Evolutionary conservation across 2,329 filamentous ascomycete species (phyloP).

Genomic region (Xylariaceae sp.): DNA sequence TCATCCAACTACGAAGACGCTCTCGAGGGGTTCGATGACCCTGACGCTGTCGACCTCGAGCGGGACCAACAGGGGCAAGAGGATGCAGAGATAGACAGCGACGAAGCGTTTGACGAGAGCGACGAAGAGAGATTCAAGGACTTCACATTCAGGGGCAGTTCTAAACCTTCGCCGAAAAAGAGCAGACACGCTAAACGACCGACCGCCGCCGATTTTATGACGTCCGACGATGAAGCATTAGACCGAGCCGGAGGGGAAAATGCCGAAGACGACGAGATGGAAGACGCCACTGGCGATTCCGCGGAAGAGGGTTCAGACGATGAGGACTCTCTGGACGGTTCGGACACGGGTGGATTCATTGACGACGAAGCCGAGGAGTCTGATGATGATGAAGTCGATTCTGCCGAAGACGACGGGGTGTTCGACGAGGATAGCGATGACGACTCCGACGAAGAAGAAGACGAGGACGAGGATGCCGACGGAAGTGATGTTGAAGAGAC

Average conservation of each 20-base stretch:
- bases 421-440: constrained; percentile 7
- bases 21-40: constrained; percentile 44
- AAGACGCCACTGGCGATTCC: constrained; percentile 20
- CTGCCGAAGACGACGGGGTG: constrained; percentile 9
- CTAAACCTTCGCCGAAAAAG: constrained; percentile 39
- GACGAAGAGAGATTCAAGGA: constrained; percentile 78
- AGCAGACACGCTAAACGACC: constrained; percentile 35
- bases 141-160: constrained; percentile 60
- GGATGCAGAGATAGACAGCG: constrained; percentile 57
- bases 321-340: constrained; percentile 16
- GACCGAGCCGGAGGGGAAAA: too few relatives aligned
- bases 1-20: constrained; percentile 29
- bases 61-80: constrained; percentile 43
- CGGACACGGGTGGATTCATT: constrained; percentile 11
- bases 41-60: constrained; percentile 49
- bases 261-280: constrained; percentile 1
- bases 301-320: constrained; percentile 28
- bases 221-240: constrained; percentile 34
- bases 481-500: constrained; percentile 21
- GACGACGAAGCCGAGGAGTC: constrained; percentile 18
- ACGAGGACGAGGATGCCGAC: constrained; percentile 21
- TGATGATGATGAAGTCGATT: constrained; percentile 6
- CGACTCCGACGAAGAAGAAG: constrained; percentile 26
- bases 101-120: constrained; percentile 71
- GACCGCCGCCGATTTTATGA: constrained; percentile 54